Evolutionary conservation across 2,329 filamentous ascomycete species (phyloP).

Genomic region (Neobulgaria alba): DNA sequence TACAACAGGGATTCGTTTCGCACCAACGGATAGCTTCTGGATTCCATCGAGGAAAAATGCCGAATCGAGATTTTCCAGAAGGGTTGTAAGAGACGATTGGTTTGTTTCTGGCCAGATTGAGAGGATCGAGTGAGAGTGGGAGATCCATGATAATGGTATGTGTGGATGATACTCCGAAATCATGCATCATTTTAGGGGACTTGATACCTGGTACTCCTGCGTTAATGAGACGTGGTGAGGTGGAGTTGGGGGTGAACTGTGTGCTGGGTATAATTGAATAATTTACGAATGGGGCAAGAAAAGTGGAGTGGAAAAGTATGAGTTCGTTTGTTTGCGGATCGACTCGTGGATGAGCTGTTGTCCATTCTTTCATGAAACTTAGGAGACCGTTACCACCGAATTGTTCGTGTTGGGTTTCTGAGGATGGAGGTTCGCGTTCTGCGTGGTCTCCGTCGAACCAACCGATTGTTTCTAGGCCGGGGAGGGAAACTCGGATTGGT

Average conservation of each 20-base stretch:
- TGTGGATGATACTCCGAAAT: conserved; percentile 57
- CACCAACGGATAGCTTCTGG: conserved; percentile 56
- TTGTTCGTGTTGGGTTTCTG: conserved; percentile 36
- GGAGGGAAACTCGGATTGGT: conserved; percentile 56
- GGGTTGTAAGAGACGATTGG: conserved; percentile 53
- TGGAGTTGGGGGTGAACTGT: conserved; percentile 21
- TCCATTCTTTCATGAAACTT: conserved; percentile 62
- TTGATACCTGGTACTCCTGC: conserved; percentile 50
- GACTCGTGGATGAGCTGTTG: conserved; percentile 60
- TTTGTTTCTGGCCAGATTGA: conserved; percentile 47
- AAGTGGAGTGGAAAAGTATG: conserved; percentile 59
- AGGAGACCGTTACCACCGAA: conserved; percentile 49
- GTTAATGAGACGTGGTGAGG: conserved; percentile 34
- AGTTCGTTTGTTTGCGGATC: conserved; percentile 57
- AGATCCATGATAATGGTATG: conserved; percentile 63
- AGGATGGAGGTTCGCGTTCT: conserved; percentile 38
- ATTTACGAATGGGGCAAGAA: conserved; percentile 55
- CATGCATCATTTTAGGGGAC: conserved; percentile 66
- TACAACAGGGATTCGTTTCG: conserved; percentile 57
- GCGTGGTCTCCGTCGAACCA: conserved; percentile 57
- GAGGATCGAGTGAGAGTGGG: conserved; percentile 55
- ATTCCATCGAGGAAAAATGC: conserved; percentile 54
- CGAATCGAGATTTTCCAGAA: conserved; percentile 50
- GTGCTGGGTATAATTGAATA: conserved; percentile 49
- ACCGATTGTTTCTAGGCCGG: conserved; percentile 56